Evolutionary conservation across 352 stramenopile species (phyloP), one percentile per base, ranked within the genome.

Genomic region (Plasmopara halstedii): DNA sequence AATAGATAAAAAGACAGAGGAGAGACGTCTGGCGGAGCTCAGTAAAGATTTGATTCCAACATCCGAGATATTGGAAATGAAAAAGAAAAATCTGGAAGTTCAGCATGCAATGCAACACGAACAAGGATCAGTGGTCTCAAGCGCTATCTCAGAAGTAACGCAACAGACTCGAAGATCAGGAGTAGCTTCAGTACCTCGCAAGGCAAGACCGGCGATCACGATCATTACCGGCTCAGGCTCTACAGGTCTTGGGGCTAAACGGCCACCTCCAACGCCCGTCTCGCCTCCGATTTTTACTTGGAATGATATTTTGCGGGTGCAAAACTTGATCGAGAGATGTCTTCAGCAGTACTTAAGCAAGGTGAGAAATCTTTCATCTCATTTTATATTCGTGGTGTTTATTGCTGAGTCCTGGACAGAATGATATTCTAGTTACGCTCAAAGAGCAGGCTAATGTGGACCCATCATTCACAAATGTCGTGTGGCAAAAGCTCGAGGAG

Each of bases 401-500:
- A 49, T 34, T 4, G 6, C 22, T 0, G 8, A 46, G 35, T 19
- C 21, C 40, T 2, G 19, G 34, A 22, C 42, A 85, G 70, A 69
- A 67, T 31, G 76, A 88, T 35, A 84, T 88, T 47, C 49, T 88
- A n/a, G 34, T 70, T 6, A 59, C 57, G 5, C 47, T 87, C 2
- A 66, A 88, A 41, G 53, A 68, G 1, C 80, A 95, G 46, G 83
- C 77, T 0, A 83, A 92, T 15, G 64, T 95, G n/a, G 77, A 94
- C 13, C 83, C 82, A 2, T 64, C 64, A 7, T 95, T 95, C 42
- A 81, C 86, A 1, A 72, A 67, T 37, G 69, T 95, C 17, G 85
- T 95, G 32, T 96, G 83, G 85, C 80, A 94, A 39, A 96, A 96
- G 47, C 73, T 96, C 6, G 79, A 95, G 48, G 81, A 96, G 42